These are phyloP conservation scores for Claviceps pazoutovae DNA, from an alignment of 2,329 filamentous ascomycete genomes.

Conservation along the genomic window DNA sequence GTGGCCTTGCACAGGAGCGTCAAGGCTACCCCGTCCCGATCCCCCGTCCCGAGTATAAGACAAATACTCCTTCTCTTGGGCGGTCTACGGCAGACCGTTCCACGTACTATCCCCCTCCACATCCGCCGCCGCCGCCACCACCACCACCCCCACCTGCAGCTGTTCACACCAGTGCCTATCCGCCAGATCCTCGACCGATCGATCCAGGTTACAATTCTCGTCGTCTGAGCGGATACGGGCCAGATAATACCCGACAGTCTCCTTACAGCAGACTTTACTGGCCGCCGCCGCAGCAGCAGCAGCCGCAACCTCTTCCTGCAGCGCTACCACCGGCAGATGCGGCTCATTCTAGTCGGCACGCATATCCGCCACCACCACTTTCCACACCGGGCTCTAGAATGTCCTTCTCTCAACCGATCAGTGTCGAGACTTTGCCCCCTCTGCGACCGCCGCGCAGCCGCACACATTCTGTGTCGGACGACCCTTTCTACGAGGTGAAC, in stretches of 20 bases:
- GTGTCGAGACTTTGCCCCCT: constrained; percentile 23
- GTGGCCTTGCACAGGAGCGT: constrained; percentile 12
- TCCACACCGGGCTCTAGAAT: constrained; percentile 16
- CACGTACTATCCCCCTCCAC: constrained; percentile 15
- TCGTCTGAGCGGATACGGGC: constrained; percentile 18
- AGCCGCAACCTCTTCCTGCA: neutral
- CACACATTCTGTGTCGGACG: constrained; percentile 21
- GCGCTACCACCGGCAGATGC: constrained; percentile 2
- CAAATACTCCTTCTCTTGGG: constrained; percentile 11
- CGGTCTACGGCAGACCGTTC: constrained; percentile 9
- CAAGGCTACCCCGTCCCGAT: constrained; percentile 4
- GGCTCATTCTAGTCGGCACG: constrained; percentile 9
- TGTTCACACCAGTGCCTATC: constrained; percentile 13
- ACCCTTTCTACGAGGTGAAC: constrained; percentile 18
- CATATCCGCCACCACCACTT: constrained; percentile 11
- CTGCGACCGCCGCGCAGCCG: constrained; percentile 24
- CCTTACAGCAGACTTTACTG: constrained; percentile 20
- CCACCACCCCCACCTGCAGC: neutral
- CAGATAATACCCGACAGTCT: constrained; percentile 11
- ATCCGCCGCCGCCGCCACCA: constrained; percentile 9
- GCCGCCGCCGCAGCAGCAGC: constrained; percentile 15
- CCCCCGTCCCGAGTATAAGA: constrained; percentile 4
- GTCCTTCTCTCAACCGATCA: constrained; percentile 22
- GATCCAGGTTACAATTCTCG: constrained; percentile 19
- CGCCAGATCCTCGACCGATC: constrained; percentile 17